These are phyloP conservation scores for Pterocarpus macrocarpus DNA, from an alignment of 306 rosid species.

Conservation along the genomic window DNA sequence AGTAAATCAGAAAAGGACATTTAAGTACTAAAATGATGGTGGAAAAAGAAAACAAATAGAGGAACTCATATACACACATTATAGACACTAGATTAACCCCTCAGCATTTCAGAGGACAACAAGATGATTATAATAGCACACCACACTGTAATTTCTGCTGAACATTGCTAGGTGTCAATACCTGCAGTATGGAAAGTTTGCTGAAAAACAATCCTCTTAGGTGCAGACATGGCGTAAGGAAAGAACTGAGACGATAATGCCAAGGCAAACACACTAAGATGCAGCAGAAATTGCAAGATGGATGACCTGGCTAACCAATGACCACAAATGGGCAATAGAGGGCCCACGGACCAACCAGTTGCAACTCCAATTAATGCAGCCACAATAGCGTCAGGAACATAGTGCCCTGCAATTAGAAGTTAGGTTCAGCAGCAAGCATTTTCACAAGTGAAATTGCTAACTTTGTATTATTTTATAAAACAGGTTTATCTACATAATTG, in stretches of 20 bases:
- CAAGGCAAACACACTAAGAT: conserved; percentile 73
- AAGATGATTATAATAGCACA: conserved; percentile 37
- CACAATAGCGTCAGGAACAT: conserved; percentile 77
- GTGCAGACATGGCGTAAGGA: conserved; percentile 85
- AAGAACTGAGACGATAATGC: conserved; percentile 93
- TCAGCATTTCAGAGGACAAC: not conserved
- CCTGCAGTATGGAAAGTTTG: conserved; percentile 79
- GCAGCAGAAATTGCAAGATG: conserved; percentile 78
- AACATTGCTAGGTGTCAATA: conserved; percentile 50
- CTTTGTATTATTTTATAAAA: conserved; percentile 18
- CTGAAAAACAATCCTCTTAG: conserved; percentile 92
- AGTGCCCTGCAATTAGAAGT: conserved; percentile 67
- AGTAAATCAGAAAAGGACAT: not conserved
- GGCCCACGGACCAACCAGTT: conserved; percentile 88
- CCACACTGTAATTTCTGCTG: conserved; percentile 33
- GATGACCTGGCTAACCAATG: conserved; percentile 86
- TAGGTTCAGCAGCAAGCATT: conserved; percentile 41
- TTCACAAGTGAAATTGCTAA: conserved; percentile 18
- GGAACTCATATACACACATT: conserved; percentile 15
- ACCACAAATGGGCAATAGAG: conserved; percentile 83
- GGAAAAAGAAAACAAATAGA: conserved; percentile 17
- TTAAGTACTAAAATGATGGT: conserved; percentile 23
- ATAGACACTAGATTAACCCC: conserved; percentile 17
- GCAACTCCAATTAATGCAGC: conserved; percentile 78
- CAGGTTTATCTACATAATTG: conserved; percentile 3